A percentile compares a stretch with the other conserved stretches of the same genome.
phyloP scores from a whole-genome alignment of 1,284 basidiomycete species.

The Chondrostereum purpureum region DNA sequence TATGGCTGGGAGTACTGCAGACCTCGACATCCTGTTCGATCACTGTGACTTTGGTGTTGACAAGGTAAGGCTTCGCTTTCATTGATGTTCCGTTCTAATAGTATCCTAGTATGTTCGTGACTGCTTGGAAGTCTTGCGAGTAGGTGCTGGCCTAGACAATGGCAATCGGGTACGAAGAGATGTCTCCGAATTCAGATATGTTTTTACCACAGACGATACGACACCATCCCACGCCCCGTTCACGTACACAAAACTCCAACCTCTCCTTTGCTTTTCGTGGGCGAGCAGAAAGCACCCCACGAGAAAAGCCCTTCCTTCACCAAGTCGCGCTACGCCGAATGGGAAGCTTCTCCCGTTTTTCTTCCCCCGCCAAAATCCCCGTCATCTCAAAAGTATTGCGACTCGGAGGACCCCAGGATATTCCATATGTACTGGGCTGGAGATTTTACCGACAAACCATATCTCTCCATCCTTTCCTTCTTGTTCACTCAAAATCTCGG shows the following conservation, averaged over 20 bases:
- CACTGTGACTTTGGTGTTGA: background rate
- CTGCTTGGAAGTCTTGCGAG: conserved; percentile 67
- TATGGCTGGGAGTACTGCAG: conserved; percentile 35
- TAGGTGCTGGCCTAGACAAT: conserved; percentile 66
- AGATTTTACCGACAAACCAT: conserved; percentile 77
- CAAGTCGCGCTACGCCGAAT: conserved; percentile 25
- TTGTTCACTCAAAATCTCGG: conserved; percentile 75
- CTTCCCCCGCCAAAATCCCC: conserved; percentile 30
- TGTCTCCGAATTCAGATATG: conserved; percentile 59
- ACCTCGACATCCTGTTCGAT: conserved; percentile 35
- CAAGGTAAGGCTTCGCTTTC: background rate
- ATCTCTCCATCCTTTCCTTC: conserved; percentile 72
- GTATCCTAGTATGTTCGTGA: conserved; percentile 60
- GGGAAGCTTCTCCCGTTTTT: conserved; percentile 26
- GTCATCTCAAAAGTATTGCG: conserved; percentile 44
- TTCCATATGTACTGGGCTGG: conserved; percentile 86
- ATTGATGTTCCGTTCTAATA: background rate
- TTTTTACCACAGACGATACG: conserved; percentile 21
- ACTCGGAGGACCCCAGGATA: conserved; percentile 61
- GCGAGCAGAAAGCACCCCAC: conserved; percentile 15
- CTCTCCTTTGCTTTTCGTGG: background rate
- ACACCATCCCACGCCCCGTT: too few species aligned
- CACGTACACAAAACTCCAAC: background rate
- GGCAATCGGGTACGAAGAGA: conserved; percentile 54
- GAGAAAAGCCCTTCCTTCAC: conserved; percentile 13